A percentile compares a stretch with the other conserved stretches of the same genome.
Conservation (phyloP, 2,329 filamentous ascomycete genomes). For the Alternaria sp. region DNA sequence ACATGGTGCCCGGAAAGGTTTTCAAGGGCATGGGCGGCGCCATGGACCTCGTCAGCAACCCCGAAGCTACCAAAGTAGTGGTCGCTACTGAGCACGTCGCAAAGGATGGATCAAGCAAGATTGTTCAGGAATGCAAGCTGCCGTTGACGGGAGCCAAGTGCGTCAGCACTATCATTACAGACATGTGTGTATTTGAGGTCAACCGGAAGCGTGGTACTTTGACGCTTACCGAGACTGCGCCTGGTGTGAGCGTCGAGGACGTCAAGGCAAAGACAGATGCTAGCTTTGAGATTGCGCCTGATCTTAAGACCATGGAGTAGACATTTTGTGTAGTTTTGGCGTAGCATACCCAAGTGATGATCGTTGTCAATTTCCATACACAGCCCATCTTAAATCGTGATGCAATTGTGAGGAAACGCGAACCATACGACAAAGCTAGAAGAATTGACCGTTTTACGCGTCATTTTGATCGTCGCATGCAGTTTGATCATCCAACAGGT, state of each 20-base stretch:
- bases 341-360: not conserved
- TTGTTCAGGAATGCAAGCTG: conserved; percentile 68
- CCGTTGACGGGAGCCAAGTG: conserved; percentile 48
- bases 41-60: conserved; percentile 90
- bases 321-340: not conserved
- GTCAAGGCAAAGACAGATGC: conserved; percentile 86
- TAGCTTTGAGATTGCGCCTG: conserved; percentile 76
- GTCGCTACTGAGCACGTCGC: conserved; percentile 95
- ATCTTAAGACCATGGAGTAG: conserved; percentile 75
- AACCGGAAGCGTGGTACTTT: conserved; percentile 69
- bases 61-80: conserved; percentile 81
- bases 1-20: conserved; percentile 86
- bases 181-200: conserved; percentile 63
- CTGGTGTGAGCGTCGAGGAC: conserved; percentile 86
- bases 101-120: conserved; percentile 90
- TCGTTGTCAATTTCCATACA: not conserved
- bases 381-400: not conserved
- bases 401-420: not conserved
- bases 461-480: not conserved
- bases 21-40: conserved; percentile 90
- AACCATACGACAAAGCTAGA: not conserved
- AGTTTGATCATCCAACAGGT: not conserved
- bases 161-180: conserved; percentile 50
- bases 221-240: conserved; percentile 81
- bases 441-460: not conserved